Percentiles rank a stretch among this genome's conserved stretches.
These are phyloP conservation scores for Silene conica DNA, from an alignment of 148 eudicot genomes.

Conservation along the genomic window DNA sequence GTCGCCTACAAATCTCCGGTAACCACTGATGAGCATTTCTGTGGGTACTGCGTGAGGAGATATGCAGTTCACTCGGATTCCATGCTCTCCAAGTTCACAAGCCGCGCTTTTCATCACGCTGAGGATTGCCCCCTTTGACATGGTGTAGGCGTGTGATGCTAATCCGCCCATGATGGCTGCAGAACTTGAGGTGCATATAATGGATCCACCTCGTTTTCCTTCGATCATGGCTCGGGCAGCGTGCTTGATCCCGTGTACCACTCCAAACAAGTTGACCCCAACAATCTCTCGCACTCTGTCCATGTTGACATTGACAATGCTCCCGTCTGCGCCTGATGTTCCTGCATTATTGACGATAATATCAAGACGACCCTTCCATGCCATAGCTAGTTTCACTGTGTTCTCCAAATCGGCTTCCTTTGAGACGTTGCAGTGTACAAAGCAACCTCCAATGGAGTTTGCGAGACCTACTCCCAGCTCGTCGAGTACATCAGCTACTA, in stretches of 20 bases:
- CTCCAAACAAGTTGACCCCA: slow-evolving; percentile 49
- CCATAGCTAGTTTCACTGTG: slow-evolving; percentile 50
- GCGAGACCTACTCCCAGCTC: slow-evolving; percentile 54
- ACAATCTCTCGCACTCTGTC: slow-evolving; percentile 33
- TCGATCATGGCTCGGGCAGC: slow-evolving; percentile 69
- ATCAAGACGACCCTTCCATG: slow-evolving; percentile 73
- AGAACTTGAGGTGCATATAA: slow-evolving; percentile 72
- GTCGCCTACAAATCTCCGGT: slow-evolving; percentile 25
- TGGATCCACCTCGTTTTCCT: slow-evolving; percentile 41
- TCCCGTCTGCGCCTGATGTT: slow-evolving; percentile 49
- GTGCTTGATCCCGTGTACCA: slow-evolving; percentile 66
- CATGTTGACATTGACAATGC: slow-evolving; percentile 57
- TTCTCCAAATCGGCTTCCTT: slow-evolving; percentile 62
- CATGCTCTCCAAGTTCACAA: slow-evolving; percentile 65
- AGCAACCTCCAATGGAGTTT: slow-evolving; percentile 56
- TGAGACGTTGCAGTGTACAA: slow-evolving; percentile 72
- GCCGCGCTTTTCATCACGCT: slow-evolving; percentile 57
- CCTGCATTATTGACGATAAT: slow-evolving; percentile 85
- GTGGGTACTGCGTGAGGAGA: slow-evolving; percentile 82
- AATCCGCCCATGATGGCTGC: slow-evolving; percentile 75
- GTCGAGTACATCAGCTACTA: slow-evolving; percentile 71
- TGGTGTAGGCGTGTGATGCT: slow-evolving; percentile 68
- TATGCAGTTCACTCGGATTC: slow-evolving; percentile 80
- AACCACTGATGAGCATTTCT: slow-evolving; percentile 59
- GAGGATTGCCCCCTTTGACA: slow-evolving; percentile 64